These are phyloP conservation scores for Perkinsus olseni DNA, from an alignment of 169 alveolate species.

Conservation along the genomic window DNA sequence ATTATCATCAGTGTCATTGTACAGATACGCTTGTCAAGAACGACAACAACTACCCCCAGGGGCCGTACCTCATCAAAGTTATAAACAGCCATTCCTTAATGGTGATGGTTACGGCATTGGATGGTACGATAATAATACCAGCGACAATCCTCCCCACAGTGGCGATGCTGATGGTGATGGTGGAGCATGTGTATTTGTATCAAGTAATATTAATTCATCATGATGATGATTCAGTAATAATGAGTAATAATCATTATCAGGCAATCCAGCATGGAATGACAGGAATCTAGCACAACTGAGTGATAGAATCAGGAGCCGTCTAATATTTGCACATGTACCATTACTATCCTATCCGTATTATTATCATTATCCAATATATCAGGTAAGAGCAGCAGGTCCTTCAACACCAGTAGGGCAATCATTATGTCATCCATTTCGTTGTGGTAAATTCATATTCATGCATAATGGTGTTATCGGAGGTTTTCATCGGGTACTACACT, in stretches of 20 bases:
- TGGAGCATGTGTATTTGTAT: neutral
- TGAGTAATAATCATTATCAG: neutral
- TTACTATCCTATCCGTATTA: neutral
- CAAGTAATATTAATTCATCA: neutral
- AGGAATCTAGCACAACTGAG: neutral
- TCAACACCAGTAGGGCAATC: neutral
- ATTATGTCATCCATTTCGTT: neutral
- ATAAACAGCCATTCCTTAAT: neutral
- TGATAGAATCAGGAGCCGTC: neutral
- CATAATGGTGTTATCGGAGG: neutral
- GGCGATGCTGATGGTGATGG: no score
- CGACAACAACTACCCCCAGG: neutral
- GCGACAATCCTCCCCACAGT: no score
- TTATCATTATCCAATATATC: no score
- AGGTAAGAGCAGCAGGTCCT: neutral
- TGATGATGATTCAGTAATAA: neutral
- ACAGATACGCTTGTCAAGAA: neutral
- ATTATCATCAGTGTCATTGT: no score
- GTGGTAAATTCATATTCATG: neutral
- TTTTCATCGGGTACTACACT: no score
- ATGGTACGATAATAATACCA: neutral
- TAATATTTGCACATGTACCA: neutral
- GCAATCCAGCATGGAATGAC: neutral
- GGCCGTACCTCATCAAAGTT: neutral
- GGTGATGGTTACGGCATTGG: neutral